Conservation (phyloP, 225 moss, liverwort and hornwort species). For the Pseudisothecium myosuroides region DNA sequence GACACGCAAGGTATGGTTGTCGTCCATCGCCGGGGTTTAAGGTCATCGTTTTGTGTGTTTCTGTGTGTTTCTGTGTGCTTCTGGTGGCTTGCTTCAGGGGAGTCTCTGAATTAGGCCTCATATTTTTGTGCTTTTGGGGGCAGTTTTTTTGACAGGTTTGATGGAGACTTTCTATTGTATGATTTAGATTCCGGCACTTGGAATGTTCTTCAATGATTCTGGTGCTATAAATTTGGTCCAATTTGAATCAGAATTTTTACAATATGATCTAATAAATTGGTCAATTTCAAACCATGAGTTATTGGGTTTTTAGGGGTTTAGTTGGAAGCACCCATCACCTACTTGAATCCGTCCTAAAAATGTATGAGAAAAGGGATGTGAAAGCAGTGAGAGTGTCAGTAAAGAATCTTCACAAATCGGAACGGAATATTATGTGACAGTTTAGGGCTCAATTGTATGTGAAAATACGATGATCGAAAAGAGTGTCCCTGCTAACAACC, state of each 20-base stretch:
- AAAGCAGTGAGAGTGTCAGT: background rate
- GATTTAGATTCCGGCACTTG: background rate
- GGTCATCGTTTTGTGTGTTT: background rate
- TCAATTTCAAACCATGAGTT: background rate
- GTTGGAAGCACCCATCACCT: background rate
- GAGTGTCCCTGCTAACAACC: background rate
- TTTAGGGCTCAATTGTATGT: background rate
- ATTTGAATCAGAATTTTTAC: too few species aligned
- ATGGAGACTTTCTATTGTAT: background rate
- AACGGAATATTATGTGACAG: background rate
- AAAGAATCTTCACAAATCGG: background rate
- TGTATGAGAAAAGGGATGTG: background rate
- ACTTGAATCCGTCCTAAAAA: background rate
- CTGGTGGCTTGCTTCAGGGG: background rate
- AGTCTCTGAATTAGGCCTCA: background rate
- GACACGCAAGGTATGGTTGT: slow-evolving; percentile 16
- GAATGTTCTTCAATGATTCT: background rate
- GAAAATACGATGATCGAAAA: background rate
- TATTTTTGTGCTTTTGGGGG: too few species aligned
- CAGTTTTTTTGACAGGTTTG: background rate
- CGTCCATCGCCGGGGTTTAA: background rate
- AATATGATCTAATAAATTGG: background rate
- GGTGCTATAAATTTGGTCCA: too few species aligned
- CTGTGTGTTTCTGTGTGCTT: background rate
- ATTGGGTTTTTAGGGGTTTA: background rate